Evolutionary conservation across 208 protist species (phyloP).

Genomic region (Trichomonas tenax): DNA sequence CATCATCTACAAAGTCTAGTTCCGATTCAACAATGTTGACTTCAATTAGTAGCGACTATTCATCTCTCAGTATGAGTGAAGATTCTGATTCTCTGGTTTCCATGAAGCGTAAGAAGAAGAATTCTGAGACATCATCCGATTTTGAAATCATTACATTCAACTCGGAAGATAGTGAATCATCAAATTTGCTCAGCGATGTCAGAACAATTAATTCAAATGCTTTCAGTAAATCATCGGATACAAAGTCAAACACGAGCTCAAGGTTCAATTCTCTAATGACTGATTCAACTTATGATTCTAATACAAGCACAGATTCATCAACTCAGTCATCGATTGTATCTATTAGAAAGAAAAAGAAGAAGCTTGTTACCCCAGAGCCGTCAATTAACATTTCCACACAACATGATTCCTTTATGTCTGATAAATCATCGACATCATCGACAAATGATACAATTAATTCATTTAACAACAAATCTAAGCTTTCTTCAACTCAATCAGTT

Average conservation of each 20-base stretch:
- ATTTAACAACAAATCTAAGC: neutral
- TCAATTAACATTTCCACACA: neutral
- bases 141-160: neutral
- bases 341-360: neutral
- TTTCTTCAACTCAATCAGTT: neutral
- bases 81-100: neutral
- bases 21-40: neutral
- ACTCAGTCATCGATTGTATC: neutral
- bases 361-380: neutral
- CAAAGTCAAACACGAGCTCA: neutral
- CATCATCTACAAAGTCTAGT: neutral
- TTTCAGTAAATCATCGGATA: neutral
- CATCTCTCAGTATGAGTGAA: neutral
- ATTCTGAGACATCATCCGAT: neutral
- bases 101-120: neutral
- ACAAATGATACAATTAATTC: neutral
- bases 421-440: neutral
- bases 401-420: neutral
- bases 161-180: neutral
- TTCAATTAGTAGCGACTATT: neutral
- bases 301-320: neutral
- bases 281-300: neutral
- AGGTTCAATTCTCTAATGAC: neutral
- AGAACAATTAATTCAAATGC: neutral
- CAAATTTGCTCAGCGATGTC: neutral